A percentile compares a stretch with the other conserved stretches of the same genome.
These are phyloP conservation scores for Betula pendula DNA, from an alignment of 306 rosid species.

Conservation along the genomic window DNA sequence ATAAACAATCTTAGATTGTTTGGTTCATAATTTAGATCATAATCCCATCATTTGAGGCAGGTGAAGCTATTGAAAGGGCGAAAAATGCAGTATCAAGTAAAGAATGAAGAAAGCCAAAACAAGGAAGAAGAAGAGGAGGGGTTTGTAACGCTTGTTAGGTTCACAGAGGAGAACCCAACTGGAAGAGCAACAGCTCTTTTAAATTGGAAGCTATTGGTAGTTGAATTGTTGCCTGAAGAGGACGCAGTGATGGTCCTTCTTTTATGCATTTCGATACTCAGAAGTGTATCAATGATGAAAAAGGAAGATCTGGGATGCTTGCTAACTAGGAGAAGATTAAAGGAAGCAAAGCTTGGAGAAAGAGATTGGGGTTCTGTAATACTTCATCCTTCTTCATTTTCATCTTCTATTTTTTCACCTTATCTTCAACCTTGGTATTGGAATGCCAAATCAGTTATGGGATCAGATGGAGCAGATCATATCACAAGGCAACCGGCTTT, in stretches of 20 bases:
- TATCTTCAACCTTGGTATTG: constrained; percentile 82
- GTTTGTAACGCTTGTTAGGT: constrained; percentile 71
- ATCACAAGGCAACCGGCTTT: constrained; percentile 46
- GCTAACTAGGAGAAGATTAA: constrained; percentile 73
- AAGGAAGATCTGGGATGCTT: constrained; percentile 73
- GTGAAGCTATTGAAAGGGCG: constrained; percentile 76
- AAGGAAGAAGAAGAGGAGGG: constrained; percentile 47
- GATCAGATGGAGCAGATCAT: constrained; percentile 39
- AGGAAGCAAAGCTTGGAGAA: constrained; percentile 57
- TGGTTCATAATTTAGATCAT: constrained; percentile 17
- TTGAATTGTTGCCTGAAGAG: constrained; percentile 80
- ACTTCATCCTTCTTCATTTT: constrained; percentile 59
- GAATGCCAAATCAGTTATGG: constrained; percentile 54
- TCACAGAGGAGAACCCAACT: constrained; percentile 60
- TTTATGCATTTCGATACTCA: constrained; percentile 69
- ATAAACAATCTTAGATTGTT: neutral
- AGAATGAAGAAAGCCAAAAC: constrained; percentile 31
- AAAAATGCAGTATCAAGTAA: constrained; percentile 62
- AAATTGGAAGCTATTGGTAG: constrained; percentile 76
- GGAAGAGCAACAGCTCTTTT: constrained; percentile 83
- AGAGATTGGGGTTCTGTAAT: constrained; percentile 86
- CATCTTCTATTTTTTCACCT: constrained; percentile 48
- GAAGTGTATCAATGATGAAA: constrained; percentile 71
- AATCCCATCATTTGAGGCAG: constrained; percentile 39
- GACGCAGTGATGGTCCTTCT: constrained; percentile 76